Base-by-base conservation (phyloP, 1,139 yeast species). In the Spathaspora jeffriesii region DNA sequence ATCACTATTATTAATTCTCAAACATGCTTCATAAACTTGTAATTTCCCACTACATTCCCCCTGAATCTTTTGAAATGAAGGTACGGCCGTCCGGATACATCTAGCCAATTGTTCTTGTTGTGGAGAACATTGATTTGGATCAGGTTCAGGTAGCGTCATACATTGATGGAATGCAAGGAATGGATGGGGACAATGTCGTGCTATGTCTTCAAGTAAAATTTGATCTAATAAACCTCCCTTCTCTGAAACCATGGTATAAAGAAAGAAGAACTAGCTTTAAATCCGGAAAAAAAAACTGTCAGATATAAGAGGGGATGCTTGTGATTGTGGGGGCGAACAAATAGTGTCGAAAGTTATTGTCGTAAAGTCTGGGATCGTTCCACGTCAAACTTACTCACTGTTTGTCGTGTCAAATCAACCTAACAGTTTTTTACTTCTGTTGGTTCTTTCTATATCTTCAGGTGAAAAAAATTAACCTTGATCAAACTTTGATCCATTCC, bases 111-210 rank as follows among this genome's bases (percentile, higher is more conserved):
- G 66, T 32, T 63, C 61, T 61, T 84, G 91, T 54, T 81, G 78
- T 38, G 61, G 58, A 1, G 65, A 62, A 57, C 92, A 85, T 46
- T 68, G 64, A 47, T 72, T 58, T 31, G 79, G 70, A 51, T 76
- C 75, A 39, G 76, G 71, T 20, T 67, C 70, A 47, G 82, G 69
- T 43, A 60, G 59, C 23, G 73, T 68, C 70, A 85, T 75, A 56
- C 92, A 85, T 54, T 78, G 79, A 63, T 85, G 89, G 63, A 83
- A 84, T 21, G 75, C 76, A 46, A 85, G 65, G 55, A 85, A 84
- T 57, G 79, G 78, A 52, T 77, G 81, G 0, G 91, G 90, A 60
- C 92, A 85, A 55, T 72, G 67, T 46, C 79, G 71, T 14, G 90
- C 88, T 43, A 85, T 83, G 41, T 68, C 72, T 43, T 68, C 72